Percentiles rank a stretch among this genome's conserved stretches.
Conservation (phyloP, 768 basidiomycete species). For the Podaxis sp. region DNA sequence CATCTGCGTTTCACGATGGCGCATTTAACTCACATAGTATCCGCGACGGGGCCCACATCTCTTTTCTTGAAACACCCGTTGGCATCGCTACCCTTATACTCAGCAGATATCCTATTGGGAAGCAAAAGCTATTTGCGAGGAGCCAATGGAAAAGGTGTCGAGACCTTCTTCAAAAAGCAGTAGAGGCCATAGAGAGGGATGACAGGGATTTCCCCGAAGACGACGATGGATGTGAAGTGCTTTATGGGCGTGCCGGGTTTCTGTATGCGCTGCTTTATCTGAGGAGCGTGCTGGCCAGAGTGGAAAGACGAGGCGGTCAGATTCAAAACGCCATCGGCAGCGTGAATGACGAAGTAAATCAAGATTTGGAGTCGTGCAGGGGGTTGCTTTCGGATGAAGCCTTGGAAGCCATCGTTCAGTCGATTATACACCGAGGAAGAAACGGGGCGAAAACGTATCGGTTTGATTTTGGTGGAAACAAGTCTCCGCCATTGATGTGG, state of each 20-base stretch:
- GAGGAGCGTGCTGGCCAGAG: slow-evolving; percentile 25
- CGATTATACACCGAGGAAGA: slow-evolving; percentile 46
- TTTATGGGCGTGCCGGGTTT: slow-evolving; percentile 60
- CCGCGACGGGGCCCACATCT: slow-evolving; percentile 19
- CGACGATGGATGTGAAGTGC: slow-evolving; percentile 54
- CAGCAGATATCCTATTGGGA: slow-evolving; percentile 20
- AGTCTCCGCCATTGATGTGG: slow-evolving; percentile 49
- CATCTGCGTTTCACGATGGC: slow-evolving; percentile 20
- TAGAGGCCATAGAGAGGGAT: slow-evolving; percentile 12
- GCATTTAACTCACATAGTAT: slow-evolving; percentile 12
- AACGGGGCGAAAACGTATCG: slow-evolving; percentile 36
- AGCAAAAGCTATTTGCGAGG: not conserved
- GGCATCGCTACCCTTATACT: slow-evolving; percentile 40
- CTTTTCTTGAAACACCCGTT: slow-evolving; percentile 42
- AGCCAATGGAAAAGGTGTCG: slow-evolving; percentile 2
- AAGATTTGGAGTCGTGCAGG: slow-evolving; percentile 21
- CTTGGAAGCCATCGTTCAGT: slow-evolving; percentile 37
- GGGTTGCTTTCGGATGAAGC: slow-evolving; percentile 34
- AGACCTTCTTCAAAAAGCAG: slow-evolving; percentile 5
- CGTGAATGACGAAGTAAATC: not conserved
- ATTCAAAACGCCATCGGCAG: not conserved
- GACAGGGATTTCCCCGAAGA: slow-evolving; percentile 18
- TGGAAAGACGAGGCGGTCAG: not conserved
- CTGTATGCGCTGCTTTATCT: slow-evolving; percentile 52
- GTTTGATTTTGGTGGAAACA: slow-evolving; percentile 24